Percentiles rank a stretch among this genome's conserved stretches.
Evolutionary conservation across 2,329 filamentous ascomycete genomes (phyloP).

Genomic region (Bipolaris victoriae): DNA sequence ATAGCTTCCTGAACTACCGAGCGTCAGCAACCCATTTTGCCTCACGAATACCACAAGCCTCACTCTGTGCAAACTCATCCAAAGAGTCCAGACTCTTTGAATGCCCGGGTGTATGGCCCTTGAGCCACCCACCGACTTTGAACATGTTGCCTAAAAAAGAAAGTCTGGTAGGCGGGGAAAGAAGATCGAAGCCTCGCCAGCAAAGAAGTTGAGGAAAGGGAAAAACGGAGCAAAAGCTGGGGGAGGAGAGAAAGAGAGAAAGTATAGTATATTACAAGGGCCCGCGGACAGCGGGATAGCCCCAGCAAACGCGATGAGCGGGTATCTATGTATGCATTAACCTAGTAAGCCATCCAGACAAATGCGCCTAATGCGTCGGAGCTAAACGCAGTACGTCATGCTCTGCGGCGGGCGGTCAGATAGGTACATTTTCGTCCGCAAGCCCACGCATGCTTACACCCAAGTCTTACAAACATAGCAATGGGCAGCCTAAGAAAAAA

Average conservation of each 20-base stretch:
- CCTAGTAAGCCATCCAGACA: conserved; percentile 11
- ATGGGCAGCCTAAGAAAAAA: background rate
- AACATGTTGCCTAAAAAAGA: conserved; percentile 31
- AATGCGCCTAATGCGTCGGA: conserved; percentile 24
- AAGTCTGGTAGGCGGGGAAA: background rate
- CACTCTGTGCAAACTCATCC: conserved; percentile 64
- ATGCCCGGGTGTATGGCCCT: conserved; percentile 46
- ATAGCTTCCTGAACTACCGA: conserved; percentile 54
- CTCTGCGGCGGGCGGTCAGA: conserved; percentile 9
- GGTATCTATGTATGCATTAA: conserved; percentile 7
- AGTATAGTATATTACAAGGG: background rate
- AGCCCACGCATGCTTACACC: too few relatives aligned
- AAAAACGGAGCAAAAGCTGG: background rate
- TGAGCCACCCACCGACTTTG: conserved; percentile 50
- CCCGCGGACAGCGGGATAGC: background rate
- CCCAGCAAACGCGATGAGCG: conserved; percentile 7
- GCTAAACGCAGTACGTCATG: conserved; percentile 28
- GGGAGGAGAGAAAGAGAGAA: background rate
- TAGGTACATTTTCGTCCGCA: background rate
- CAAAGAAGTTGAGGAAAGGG: background rate
- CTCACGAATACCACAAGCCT: background rate
- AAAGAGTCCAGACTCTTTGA: conserved; percentile 63
- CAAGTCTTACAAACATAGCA: background rate
- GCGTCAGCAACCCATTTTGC: conserved; percentile 22
- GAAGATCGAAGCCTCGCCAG: background rate